Evolutionary conservation across 345 rosid genomes (phyloP), one percentile per base, ranked within the genome.

Genomic region (Brassica cretica): DNA sequence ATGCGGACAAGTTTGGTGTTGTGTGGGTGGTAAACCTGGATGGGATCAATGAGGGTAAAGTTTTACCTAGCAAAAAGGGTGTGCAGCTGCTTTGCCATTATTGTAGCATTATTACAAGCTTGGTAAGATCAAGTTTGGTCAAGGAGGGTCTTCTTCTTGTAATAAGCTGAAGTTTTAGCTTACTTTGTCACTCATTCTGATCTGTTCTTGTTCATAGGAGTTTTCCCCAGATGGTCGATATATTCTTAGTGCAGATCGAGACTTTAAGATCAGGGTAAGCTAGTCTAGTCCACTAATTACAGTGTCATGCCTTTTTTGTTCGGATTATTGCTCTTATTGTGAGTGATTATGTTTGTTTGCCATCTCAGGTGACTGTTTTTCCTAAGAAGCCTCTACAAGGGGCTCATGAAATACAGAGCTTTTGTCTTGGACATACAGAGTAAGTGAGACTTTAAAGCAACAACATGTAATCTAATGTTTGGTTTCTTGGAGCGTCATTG

Each of bases 361-460:
- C 27, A 15, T 64, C 64, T 65, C 83, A 93, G 99, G 96, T 93
- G 61, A 84, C 94, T 69, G 86, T 89, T 33, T 86, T 93, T 33
- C 98, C 99, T 44, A 83, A 89, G 82, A 88, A 84, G 66, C 96
- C 99, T 76, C 71, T 88, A 66, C 87, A 87, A 64, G 97, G 97
- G 75, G 97, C 98, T 81, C 98, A 95, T 77, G 95, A 90, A 81
- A 93, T 95, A 73, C 96, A 95, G 71, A 89, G 96, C 74, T 91
- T 93, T 79, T 93, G 99, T 85, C 96, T 95, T 64, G 99, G 93
- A 41, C 99, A 95, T 86, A 84, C 97, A 9, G 95, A 92, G 98
- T 89, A 85, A 94, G 98, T 91, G 84, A 82, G 66, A 74, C 80
- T 77, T 76, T 72, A 55, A 41, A 56, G 72, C 68, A 29, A 24